These are phyloP conservation scores for Monilinia fructicola DNA, from an alignment of 2,329 filamentous ascomycete genomes.

Conservation along the genomic window DNA sequence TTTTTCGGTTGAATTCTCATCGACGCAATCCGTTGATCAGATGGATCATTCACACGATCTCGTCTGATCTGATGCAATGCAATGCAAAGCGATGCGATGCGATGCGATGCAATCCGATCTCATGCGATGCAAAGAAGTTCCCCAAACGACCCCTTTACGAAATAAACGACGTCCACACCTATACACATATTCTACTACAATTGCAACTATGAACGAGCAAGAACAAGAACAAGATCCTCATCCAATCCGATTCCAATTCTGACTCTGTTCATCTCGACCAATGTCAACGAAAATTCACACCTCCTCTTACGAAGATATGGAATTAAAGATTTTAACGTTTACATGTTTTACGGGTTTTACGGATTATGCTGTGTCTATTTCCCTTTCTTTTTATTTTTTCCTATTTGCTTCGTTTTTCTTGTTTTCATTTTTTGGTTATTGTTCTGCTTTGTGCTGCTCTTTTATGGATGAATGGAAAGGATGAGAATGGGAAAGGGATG, in stretches of 20 bases:
- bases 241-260: neutral
- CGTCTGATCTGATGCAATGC: neutral
- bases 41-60: neutral
- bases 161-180: neutral
- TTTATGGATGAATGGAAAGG: neutral
- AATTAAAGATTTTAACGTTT: conserved; percentile 22
- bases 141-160: neutral
- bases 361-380: conserved; percentile 22
- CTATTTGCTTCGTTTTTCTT: neutral
- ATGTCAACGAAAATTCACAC: conserved; percentile 25
- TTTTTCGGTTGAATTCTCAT: neutral
- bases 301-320: conserved; percentile 36
- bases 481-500: neutral
- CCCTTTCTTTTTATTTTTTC: conserved; percentile 22
- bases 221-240: neutral
- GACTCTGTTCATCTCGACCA: neutral
- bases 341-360: conserved; percentile 26
- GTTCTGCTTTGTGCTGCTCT: neutral
- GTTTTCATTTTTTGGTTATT: neutral
- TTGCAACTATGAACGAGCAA: neutral
- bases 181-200: neutral
- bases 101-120: neutral
- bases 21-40: neutral
- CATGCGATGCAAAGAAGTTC: neutral
- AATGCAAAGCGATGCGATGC: neutral